These are phyloP conservation scores for Crithidia expoeki DNA, from an alignment of 208 protist species.

Conservation along the genomic window DNA sequence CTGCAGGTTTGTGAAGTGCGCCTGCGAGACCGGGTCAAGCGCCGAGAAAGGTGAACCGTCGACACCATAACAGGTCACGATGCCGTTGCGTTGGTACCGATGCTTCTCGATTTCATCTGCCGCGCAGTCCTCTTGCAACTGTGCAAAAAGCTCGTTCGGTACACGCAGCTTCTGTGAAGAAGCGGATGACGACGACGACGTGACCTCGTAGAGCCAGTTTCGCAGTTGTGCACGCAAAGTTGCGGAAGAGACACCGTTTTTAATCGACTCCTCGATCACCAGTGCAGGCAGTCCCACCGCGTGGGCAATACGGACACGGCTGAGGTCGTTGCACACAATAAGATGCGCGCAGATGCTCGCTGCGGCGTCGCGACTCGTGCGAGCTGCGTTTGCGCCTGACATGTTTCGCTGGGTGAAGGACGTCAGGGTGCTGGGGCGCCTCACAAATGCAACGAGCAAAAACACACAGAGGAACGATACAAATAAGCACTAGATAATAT, in stretches of 20 bases:
- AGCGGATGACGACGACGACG: neutral
- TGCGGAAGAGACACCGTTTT: constrained; percentile 65
- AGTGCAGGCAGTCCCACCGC: constrained; percentile 65
- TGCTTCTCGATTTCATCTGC: constrained; percentile 29
- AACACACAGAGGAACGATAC: neutral
- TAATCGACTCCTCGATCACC: constrained; percentile 80
- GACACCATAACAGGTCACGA: constrained; percentile 16
- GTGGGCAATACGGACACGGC: constrained; percentile 43
- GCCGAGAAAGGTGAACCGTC: constrained; percentile 46
- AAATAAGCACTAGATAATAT: neutral
- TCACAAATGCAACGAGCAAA: neutral
- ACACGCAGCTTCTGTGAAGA: constrained; percentile 28
- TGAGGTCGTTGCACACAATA: constrained; percentile 50
- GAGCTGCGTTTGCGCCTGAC: neutral
- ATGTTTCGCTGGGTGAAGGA: constrained; percentile 25
- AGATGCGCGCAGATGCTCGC: constrained; percentile 71
- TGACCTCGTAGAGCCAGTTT: constrained; percentile 62
- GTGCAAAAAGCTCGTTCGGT: constrained; percentile 37
- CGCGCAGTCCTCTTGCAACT: constrained; percentile 51
- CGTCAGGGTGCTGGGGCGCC: constrained; percentile 9
- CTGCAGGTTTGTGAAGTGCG: constrained; percentile 74
- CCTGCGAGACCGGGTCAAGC: constrained; percentile 67
- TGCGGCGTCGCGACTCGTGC: constrained; percentile 44
- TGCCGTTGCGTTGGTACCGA: constrained; percentile 2
- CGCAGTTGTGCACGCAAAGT: constrained; percentile 64